Evolutionary conservation across 2,329 filamentous ascomycete genomes (phyloP), one percentile per base, ranked within the genome.

Genomic region (Ophiostoma pallidulum): DNA sequence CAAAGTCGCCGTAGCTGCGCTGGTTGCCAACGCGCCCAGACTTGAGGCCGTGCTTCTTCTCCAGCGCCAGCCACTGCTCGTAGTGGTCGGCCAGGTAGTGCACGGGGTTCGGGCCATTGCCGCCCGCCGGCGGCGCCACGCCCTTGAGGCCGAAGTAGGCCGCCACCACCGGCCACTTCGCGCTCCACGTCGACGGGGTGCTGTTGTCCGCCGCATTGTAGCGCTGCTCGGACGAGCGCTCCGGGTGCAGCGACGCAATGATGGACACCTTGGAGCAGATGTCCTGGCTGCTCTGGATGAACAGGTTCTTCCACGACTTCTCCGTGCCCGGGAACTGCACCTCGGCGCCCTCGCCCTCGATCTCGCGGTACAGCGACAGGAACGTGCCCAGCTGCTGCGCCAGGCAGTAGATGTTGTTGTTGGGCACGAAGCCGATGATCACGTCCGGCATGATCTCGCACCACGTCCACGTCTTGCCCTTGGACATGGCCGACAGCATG

Each of bases 141-240:
- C 68, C 69, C 52, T 66, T 65, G 33, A 72, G 57, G 3, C 66
- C 65, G 58, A 72, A 72, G 53, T 70, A 71, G 7, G 66, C 61
- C 54, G 66, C 69, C 38, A 71, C 65, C 6, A 68, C 54, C 3
- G 68, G 66, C 69, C 69, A 72, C 54, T 70, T 70, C 10, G 58
- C 53, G 14, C 61, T 62, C 69, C 69, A 72, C 2, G 60, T 63
- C 5, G 54, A 56, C 1, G 64, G 57, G 28, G 59, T 51, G 28
- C 62, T 58, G 44, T 61, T 64, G 20, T 70, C 68, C 9, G 66
- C 68, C 2, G 64, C 63, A 48, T 71, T 72, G 57, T 64, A 72
- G 14, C 58, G 59, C 46, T 66, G 57, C 14, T 59, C 63, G 10
- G 62, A 59, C 2, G 61, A 64, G 44, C 58, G 60, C 40, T 67